These are phyloP conservation scores for Microbotryum saponariae DNA, from an alignment of 1,284 basidiomycete genomes.

Conservation along the genomic window DNA sequence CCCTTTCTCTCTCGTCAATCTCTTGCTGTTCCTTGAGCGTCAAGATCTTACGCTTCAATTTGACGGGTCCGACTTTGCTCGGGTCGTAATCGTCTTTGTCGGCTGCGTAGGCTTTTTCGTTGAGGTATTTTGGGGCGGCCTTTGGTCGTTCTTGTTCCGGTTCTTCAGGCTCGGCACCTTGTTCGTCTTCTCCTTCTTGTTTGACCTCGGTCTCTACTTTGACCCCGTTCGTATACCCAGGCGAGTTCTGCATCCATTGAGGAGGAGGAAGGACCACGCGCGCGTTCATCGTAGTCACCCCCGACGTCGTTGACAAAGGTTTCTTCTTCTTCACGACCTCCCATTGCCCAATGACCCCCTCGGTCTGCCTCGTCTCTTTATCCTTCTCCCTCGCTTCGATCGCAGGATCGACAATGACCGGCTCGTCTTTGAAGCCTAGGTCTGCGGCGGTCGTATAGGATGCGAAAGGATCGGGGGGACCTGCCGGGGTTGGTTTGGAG, in stretches of 20 bases:
- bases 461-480: slow-evolving; percentile 61
- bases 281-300: neutral
- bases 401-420: slow-evolving; percentile 45
- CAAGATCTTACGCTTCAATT: slow-evolving; percentile 25
- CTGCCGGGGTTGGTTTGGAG: slow-evolving; percentile 42
- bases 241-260: neutral
- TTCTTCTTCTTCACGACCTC: slow-evolving; percentile 51
- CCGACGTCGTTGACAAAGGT: slow-evolving; percentile 19
- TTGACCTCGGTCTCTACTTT: neutral
- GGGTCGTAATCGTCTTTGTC: slow-evolving; percentile 29
- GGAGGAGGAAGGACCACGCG: neutral
- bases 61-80: slow-evolving; percentile 16
- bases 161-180: slow-evolving; percentile 6
- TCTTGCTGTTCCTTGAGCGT: slow-evolving; percentile 26
- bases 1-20: slow-evolving; percentile 13
- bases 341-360: slow-evolving; percentile 79
- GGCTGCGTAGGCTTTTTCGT: slow-evolving; percentile 12
- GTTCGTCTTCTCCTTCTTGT: slow-evolving; percentile 3
- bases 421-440: slow-evolving; percentile 67
- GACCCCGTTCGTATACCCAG: neutral
- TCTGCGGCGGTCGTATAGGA: slow-evolving; percentile 82
- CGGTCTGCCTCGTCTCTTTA: slow-evolving; percentile 50
- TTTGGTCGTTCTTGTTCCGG: neutral
- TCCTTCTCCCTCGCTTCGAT: slow-evolving; percentile 52
- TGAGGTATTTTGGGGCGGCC: slow-evolving; percentile 8